phyloP scores from a whole-genome alignment of 768 basidiomycete species.

The Tricholomella constricta region DNA sequence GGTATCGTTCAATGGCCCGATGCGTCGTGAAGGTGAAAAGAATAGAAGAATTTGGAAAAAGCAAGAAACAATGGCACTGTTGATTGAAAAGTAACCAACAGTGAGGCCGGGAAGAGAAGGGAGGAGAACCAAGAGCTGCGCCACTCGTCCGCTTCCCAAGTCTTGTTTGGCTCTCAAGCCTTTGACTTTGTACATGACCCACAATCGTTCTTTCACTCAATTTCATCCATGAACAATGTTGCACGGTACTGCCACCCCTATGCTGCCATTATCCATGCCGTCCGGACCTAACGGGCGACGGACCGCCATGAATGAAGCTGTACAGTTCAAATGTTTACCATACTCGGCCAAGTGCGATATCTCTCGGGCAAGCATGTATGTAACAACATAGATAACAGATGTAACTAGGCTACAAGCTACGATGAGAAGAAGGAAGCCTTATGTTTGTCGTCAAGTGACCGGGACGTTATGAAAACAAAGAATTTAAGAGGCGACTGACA shows the following conservation, averaged over 20 bases:
- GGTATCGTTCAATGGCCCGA: slow-evolving; percentile 28
- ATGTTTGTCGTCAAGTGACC: neutral
- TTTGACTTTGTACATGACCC: slow-evolving; percentile 24
- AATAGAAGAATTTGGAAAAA: slow-evolving; percentile 32
- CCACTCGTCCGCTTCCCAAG: slow-evolving; percentile 24
- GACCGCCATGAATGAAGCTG: slow-evolving; percentile 4
- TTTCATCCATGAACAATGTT: no score
- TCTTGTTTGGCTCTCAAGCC: slow-evolving; percentile 26
- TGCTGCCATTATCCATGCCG: slow-evolving; percentile 7
- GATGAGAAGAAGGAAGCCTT: neutral
- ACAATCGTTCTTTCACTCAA: slow-evolving; percentile 15
- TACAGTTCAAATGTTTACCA: slow-evolving; percentile 2
- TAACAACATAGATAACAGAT: no score
- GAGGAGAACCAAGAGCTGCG: slow-evolving; percentile 29
- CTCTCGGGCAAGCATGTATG: neutral
- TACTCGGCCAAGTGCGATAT: slow-evolving; percentile 3
- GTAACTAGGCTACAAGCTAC: neutral
- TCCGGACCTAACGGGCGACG: neutral
- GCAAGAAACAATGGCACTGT: slow-evolving; percentile 31
- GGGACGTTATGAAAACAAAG: no score
- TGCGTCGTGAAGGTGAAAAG: slow-evolving; percentile 38
- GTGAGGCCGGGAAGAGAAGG: slow-evolving; percentile 21
- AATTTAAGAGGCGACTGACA: no score
- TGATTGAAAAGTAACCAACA: slow-evolving; percentile 21
- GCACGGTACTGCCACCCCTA: no score